These are phyloP conservation scores for Oryza officinalis DNA, from an alignment of 176 grass and related monocot genomes.

Conservation along the genomic window DNA sequence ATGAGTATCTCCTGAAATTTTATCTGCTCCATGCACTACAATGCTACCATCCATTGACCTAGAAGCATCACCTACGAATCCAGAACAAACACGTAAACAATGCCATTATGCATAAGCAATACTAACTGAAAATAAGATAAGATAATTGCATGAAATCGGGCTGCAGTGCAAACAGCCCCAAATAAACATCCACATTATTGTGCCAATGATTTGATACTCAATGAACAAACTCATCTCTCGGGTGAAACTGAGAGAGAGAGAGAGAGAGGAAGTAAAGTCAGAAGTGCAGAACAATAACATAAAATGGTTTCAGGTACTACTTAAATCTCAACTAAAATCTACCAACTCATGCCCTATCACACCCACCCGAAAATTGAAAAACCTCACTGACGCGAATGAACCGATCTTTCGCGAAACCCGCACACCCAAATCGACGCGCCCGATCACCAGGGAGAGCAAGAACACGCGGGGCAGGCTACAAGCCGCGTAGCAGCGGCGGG, in stretches of 20 bases:
- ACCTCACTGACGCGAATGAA: background rate
- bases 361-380: background rate
- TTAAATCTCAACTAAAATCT: slow-evolving; percentile 12
- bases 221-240: slow-evolving; percentile 27
- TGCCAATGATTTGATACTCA: background rate
- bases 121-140: background rate
- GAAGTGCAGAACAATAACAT: background rate
- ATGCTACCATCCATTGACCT: slow-evolving; percentile 25
- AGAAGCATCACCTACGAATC: slow-evolving; percentile 33
- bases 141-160: background rate
- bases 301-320: background rate
- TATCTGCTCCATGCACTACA: slow-evolving; percentile 8
- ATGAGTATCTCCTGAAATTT: background rate
- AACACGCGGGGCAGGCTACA: background rate
- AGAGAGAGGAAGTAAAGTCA: background rate
- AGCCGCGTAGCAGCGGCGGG: background rate
- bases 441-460: background rate
- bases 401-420: background rate
- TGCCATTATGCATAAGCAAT: background rate
- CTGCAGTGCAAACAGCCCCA: background rate
- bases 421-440: background rate
- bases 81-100: background rate
- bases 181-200: slow-evolving; percentile 1
- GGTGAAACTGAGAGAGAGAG: background rate
- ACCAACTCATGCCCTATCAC: too few relatives aligned